These are phyloP conservation scores for Hymenoscyphus linearis DNA, from an alignment of 2,329 filamentous ascomycete genomes.

Conservation along the genomic window DNA sequence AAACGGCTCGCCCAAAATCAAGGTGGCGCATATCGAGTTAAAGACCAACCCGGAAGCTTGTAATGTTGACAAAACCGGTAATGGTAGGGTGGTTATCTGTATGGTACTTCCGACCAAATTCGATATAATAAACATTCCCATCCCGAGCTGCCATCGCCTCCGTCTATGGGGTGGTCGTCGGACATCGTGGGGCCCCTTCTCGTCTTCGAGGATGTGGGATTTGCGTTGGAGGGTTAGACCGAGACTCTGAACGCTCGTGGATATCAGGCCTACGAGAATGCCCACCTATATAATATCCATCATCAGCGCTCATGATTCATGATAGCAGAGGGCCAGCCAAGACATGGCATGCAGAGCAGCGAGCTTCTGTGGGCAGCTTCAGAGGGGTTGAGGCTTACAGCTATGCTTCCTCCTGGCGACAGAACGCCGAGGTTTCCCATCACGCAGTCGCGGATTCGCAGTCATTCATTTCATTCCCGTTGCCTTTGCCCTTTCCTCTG, in stretches of 20 bases:
- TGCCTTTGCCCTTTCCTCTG: slow-evolving; percentile 8
- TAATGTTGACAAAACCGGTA: slow-evolving; percentile 89
- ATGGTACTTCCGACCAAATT: slow-evolving; percentile 94
- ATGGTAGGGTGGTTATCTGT: slow-evolving; percentile 90
- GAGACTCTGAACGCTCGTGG: slow-evolving; percentile 90
- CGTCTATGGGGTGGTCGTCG: slow-evolving; percentile 84
- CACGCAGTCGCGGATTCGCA: slow-evolving; percentile 27
- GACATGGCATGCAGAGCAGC: neutral
- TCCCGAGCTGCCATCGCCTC: slow-evolving; percentile 92
- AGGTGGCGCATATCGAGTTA: slow-evolving; percentile 93
- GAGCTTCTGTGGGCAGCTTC: neutral
- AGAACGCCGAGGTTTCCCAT: slow-evolving; percentile 72
- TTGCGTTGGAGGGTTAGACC: slow-evolving; percentile 95
- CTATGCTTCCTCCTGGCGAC: slow-evolving; percentile 72
- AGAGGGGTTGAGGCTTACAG: slow-evolving; percentile 45
- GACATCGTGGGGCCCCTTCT: slow-evolving; percentile 71
- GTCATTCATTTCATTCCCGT: slow-evolving; percentile 25
- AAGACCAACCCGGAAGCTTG: slow-evolving; percentile 96
- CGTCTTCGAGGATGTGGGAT: slow-evolving; percentile 95
- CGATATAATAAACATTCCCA: slow-evolving; percentile 93
- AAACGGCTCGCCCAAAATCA: slow-evolving; percentile 90
- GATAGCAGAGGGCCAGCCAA: slow-evolving; percentile 5
- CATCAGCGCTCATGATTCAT: slow-evolving; percentile 14
- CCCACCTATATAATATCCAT: slow-evolving; percentile 68
- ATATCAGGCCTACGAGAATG: slow-evolving; percentile 86